These are phyloP conservation scores for Thalassiosira ordinaria DNA, from an alignment of 352 stramenopile genomes.

Conservation along the genomic window DNA sequence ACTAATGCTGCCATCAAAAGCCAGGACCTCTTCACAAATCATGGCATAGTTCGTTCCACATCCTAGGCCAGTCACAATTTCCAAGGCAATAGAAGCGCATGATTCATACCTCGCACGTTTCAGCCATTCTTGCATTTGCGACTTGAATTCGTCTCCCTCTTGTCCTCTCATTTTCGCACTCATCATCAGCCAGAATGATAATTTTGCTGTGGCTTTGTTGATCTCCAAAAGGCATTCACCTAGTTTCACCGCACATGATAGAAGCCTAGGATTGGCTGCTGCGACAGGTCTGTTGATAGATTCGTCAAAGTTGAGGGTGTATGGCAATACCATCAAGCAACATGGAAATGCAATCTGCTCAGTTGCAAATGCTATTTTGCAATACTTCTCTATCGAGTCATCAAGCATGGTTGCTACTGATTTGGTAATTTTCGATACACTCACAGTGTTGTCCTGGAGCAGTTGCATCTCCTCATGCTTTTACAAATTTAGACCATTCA, in stretches of 20 bases:
- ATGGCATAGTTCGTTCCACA: conserved; percentile 39
- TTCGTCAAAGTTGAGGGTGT: conserved; percentile 33
- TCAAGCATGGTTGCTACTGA: conserved; percentile 22
- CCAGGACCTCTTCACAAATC: conserved; percentile 54
- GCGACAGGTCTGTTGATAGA: conserved; percentile 23
- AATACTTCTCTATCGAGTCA: conserved; percentile 59
- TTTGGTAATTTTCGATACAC: conserved; percentile 38
- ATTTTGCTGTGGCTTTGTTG: conserved; percentile 53
- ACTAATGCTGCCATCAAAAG: conserved; percentile 38
- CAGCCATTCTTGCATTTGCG: conserved; percentile 54
- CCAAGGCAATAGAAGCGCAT: conserved; percentile 31
- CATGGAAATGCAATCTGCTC: conserved; percentile 54
- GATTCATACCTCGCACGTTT: conserved; percentile 40
- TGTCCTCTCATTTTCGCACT: conserved; percentile 44
- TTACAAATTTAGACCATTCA: no score
- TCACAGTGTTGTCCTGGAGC: conserved; percentile 44
- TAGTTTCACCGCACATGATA: conserved; percentile 38
- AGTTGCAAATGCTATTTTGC: conserved; percentile 50
- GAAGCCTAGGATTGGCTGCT: conserved; percentile 19
- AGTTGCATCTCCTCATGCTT: conserved; percentile 60
- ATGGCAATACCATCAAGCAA: conserved; percentile 58
- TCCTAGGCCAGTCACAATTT: conserved; percentile 48
- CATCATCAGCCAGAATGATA: conserved; percentile 67
- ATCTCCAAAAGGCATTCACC: conserved; percentile 58
- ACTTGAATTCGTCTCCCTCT: conserved; percentile 48